Conservation (phyloP, 139 green algal species). For the Diplosphaera chodatii region DNA sequence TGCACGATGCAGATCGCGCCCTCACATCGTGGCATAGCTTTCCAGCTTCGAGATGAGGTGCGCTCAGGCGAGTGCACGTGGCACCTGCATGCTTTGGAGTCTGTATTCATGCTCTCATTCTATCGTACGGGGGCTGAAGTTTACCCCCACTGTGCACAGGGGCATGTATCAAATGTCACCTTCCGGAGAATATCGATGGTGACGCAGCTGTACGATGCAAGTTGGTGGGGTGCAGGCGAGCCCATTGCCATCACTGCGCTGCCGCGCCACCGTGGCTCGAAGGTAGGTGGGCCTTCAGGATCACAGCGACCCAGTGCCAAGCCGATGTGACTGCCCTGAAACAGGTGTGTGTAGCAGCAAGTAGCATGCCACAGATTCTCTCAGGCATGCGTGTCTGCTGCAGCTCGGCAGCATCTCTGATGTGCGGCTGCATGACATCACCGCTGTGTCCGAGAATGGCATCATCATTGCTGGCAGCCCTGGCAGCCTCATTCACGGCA, state of each 20-base stretch:
- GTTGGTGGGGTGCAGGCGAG: constrained; percentile 42
- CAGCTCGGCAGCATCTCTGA: neutral
- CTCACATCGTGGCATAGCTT: constrained; percentile 32
- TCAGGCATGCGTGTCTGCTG: neutral
- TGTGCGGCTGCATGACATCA: constrained; percentile 1
- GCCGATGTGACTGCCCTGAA: too few species aligned
- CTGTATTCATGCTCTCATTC: too few species aligned
- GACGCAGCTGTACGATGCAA: constrained; percentile 11
- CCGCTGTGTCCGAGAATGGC: constrained; percentile 6
- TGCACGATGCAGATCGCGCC: constrained; percentile 11
- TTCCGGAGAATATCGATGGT: constrained; percentile 16
- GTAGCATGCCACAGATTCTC: too few species aligned
- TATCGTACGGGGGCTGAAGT: too few species aligned
- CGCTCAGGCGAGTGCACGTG: too few species aligned
- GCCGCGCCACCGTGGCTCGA: constrained; percentile 7
- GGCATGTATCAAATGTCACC: constrained; percentile 20
- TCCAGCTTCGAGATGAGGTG: constrained; percentile 34
- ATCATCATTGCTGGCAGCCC: constrained; percentile 16
- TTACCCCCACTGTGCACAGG: constrained; percentile 1
- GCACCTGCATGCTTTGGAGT: too few species aligned
- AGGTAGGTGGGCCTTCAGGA: neutral
- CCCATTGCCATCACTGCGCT: constrained; percentile 34
- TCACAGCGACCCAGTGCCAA: too few species aligned
- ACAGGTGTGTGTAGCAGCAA: too few species aligned
- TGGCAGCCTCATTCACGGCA: neutral